Base-by-base conservation (phyloP, 2,329 filamentous ascomycete species). In the Diaporthe batatas region DNA sequence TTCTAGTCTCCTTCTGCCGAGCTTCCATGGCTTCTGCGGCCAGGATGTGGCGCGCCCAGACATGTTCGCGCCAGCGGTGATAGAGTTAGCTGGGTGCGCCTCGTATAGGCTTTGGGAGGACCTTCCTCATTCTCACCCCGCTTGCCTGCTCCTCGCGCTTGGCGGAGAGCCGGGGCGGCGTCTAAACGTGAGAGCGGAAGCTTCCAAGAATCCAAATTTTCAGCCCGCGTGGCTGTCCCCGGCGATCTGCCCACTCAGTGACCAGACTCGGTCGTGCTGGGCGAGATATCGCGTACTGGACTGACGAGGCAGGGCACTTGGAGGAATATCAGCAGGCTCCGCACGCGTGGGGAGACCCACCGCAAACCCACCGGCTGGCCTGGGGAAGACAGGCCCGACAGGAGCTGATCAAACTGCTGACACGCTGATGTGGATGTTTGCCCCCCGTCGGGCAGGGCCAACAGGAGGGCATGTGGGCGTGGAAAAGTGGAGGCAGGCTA, bases 1-100 rank as follows among this genome's bases (percentile, higher is more conserved):
- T 67, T 67, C 62, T 67, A 67, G 62, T n/a, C 62, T 67, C 47
- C 62, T 67, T 67, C 62, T 67, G 62, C 62, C 62, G 62, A 67
- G 62, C 62, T 67, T 67, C 62, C 62, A 67, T 67, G 47, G 62
- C 62, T 44, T 67, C 47, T 51, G 12, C 21, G 32, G 32, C 44
- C 47, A 21, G 11, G 62, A 47, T 51, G 62, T 67, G 62, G 62
- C 44, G 32, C 32, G 62, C 62, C 62, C 32, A 67, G 62, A 67
- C 62, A 67, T 49, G 7, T 67, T 39, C 47, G 29, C 62, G 62
- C 62, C 62, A 67, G 47, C 36, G 47, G 39, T 53, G 62, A 67
- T 67, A 67, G 47, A 67, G 47, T 67, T 67, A 65, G 47, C 39
- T 14, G 62, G 42, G 62, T 65, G n/a, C 62, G 62, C 47, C 62